These are phyloP conservation scores for Cymbidium sinense DNA, from an alignment of 106 monocot species.

Conservation along the genomic window DNA sequence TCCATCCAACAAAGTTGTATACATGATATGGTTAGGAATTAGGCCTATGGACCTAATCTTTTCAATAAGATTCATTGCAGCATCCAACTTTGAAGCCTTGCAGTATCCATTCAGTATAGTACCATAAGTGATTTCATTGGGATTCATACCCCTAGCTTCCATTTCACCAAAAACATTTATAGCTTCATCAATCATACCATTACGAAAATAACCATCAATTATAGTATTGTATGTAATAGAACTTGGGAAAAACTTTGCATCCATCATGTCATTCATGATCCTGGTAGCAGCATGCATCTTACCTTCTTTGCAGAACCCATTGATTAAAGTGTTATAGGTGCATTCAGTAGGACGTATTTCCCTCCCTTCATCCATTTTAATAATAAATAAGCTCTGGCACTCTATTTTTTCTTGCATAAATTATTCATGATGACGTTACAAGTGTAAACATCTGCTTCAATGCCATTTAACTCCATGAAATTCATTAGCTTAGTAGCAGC, in stretches of 20 bases:
- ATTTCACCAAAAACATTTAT: constrained; percentile 39
- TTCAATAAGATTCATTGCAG: constrained; percentile 35
- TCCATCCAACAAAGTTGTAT: constrained; percentile 60
- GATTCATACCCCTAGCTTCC: constrained; percentile 26
- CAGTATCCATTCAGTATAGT: constrained; percentile 61
- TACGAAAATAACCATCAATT: constrained; percentile 54
- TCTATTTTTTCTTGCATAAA: constrained; percentile 46
- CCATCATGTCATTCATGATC: constrained; percentile 48
- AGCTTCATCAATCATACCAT: constrained; percentile 37
- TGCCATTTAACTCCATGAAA: constrained; percentile 37
- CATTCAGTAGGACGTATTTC: constrained; percentile 35
- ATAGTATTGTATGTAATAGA: constrained; percentile 55
- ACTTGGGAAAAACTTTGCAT: constrained; percentile 29
- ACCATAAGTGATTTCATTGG: constrained; percentile 45
- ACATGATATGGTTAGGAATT: constrained; percentile 34
- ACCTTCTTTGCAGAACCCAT: constrained; percentile 60
- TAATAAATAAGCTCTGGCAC: constrained; percentile 52
- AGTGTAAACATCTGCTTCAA: constrained; percentile 47
- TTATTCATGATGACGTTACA: constrained; percentile 46
- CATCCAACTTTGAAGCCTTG: constrained; percentile 33
- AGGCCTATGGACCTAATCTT: constrained; percentile 41
- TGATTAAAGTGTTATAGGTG: constrained; percentile 59
- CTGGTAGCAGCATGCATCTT: constrained; percentile 30
- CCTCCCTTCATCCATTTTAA: constrained; percentile 48
- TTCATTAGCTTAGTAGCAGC: constrained; percentile 31